Base-by-base conservation (phyloP, 352 stramenopile species). In the Poterioochromonas sp. region DNA sequence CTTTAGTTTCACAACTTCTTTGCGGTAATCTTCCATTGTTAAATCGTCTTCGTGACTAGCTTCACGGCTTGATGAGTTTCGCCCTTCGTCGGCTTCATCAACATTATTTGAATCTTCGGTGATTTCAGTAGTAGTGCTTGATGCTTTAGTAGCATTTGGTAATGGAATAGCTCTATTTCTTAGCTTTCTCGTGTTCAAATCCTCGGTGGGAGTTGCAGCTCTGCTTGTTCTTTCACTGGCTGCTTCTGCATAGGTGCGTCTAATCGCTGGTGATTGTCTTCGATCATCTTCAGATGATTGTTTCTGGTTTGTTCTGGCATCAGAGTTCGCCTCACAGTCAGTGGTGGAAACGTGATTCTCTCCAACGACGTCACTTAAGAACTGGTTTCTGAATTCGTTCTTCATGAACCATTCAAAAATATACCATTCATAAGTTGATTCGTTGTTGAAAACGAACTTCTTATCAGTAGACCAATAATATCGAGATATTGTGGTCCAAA, bases 391-490 rank as follows among this genome's bases (percentile, higher is more conserved):
- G 47, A 58, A 58, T 58, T 58, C 47, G 47, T 58, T 58, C 47
- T 58, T 58, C 47, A 58, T 58, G 47, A 58, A 58, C 47, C 47
- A 58, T 58, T 58, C 47, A 26, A 58, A 58, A 58, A 58, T 58
- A 58, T 58, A 58, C 47, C 47, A 58, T 58, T 58, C 47, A 58
- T 58, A 58, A 58, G 47, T 58, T 58, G 47, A 58, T 58, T 58
- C 47, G 47, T 58, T 58, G 47, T 58, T 58, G 47, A 58, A 58
- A 58, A 58, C 47, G 47, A 58, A 58, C 47, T 58, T 58, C 47
- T 58, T 58, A 58, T 58, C 47, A 58, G 47, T 58, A 58, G 47
- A 58, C 47, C 47, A 58, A 58, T 58, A 58, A 58, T 58, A 58
- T 58, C 47, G 47, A 58, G 47, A 58, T 58, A 58, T 58, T 58